Evolutionary conservation across 2,329 filamentous ascomycete species (phyloP).

Genomic region (Ceratocystis huliohia): DNA sequence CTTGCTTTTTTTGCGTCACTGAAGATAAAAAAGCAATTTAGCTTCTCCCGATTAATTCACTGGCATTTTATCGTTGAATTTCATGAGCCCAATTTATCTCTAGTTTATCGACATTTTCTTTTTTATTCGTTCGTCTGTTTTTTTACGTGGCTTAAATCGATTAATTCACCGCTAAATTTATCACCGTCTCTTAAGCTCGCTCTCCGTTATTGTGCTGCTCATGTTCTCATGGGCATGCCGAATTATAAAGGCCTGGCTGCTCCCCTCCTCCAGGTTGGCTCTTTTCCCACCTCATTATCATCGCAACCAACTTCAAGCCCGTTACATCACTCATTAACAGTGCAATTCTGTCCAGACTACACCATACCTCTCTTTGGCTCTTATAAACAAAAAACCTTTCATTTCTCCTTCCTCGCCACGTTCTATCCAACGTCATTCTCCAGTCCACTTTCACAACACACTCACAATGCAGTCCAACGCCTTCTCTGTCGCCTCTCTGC

Average conservation of each 20-base stretch:
- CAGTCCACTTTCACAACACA: constrained; percentile 22
- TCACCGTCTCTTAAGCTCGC: background rate
- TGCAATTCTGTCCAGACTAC: background rate
- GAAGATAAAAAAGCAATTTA: background rate
- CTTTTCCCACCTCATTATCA: background rate
- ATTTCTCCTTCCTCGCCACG: too few species aligned
- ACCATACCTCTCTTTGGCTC: background rate
- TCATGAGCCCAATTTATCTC: background rate
- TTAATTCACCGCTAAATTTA: background rate
- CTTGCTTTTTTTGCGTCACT: constrained; percentile 1
- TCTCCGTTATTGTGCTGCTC: background rate
- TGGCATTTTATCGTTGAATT: background rate
- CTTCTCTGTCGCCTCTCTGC: constrained; percentile 25
- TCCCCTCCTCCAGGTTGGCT: background rate
- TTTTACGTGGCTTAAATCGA: constrained; percentile 1
- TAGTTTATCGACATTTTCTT: background rate
- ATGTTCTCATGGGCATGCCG: background rate
- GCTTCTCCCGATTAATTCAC: background rate
- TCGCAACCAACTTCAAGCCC: background rate
- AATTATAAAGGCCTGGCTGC: constrained; percentile 6
- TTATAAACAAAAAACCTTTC: background rate
- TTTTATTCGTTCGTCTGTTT: background rate
- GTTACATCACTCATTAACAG: background rate
- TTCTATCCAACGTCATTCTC: too few species aligned
- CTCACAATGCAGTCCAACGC: constrained; percentile 19